Evolutionary conservation across 2,329 filamentous ascomycete genomes (phyloP), one percentile per base, ranked within the genome.

Genomic region (Laburnicola sp.): DNA sequence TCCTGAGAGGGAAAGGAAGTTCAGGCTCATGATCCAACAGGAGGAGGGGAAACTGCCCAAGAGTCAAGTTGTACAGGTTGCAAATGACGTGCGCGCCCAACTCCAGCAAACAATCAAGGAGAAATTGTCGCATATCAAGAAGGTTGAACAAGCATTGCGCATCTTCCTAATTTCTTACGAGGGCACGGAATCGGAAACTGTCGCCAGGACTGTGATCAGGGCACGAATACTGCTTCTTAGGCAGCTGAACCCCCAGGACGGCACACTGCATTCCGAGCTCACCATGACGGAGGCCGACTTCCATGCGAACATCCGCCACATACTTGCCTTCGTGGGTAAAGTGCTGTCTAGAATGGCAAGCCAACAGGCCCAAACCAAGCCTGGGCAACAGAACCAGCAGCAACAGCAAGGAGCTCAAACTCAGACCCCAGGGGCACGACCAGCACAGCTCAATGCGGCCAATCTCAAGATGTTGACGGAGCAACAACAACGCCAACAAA

Each of bases 401-500:
- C 59, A 60, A 45, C 50, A 58, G 37, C 64, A 63, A n/a, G n/a
- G n/a, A 47, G 50, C 44, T 35, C 60, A 60, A 37, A 53, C 48
- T 22, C 56, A 60, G 27, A 27, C 47, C 35, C 58, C 60, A 50
- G 47, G 52, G 48, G 53, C 50, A 4, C 48, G 45, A 34, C 60
- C 59, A 43, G 59, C 63, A 46, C 68, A 70, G 57, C 62, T 74
- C 36, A 74, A 70, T 51, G 68, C 68, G 37, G 69, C 64, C 25
- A 74, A 74, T 48, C 59, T 71, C 50, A 71, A 65, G 54, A 65
- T 57, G 77, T 59, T 74, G n/a, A n/a, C n/a, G n/a, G 76, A 67
- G 73, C 77, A 59, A 72, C 72, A 69, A 43, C 75, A 79, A 51
- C 77, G 79, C 52, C 76, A 80, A 50, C 72, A 79, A 55, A 76